These are phyloP conservation scores for Citrus sinensis DNA, from an alignment of 345 rosid species.

Conservation along the genomic window DNA sequence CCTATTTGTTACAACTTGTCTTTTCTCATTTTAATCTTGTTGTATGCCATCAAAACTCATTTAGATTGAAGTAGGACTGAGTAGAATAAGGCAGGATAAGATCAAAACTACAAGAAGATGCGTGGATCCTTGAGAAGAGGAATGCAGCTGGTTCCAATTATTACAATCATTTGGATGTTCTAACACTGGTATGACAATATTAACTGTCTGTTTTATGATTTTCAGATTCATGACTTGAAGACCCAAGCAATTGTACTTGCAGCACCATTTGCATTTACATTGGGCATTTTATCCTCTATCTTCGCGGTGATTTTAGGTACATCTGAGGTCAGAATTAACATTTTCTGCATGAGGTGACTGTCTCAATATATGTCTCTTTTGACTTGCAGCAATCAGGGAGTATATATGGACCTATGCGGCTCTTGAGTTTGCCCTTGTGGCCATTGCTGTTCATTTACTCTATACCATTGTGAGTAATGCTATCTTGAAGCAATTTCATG, in stretches of 20 bases:
- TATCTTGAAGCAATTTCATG: not conserved
- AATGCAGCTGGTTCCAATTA: not conserved
- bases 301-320: constrained; percentile 78
- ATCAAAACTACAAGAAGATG: not conserved
- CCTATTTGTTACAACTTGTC: not conserved
- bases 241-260: constrained; percentile 65
- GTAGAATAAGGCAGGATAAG: not conserved
- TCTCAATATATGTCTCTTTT: constrained; percentile 2
- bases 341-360: not conserved
- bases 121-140: not conserved
- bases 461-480: constrained; percentile 54
- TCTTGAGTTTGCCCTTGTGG: constrained; percentile 80
- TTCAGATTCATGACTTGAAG: constrained; percentile 63
- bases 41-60: not conserved
- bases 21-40: not conserved
- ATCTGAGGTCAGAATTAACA: not conserved
- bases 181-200: constrained; percentile 4
- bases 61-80: not conserved
- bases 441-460: constrained; percentile 52
- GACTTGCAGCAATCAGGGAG: constrained; percentile 68
- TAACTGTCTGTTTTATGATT: constrained; percentile 3
- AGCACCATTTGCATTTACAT: constrained; percentile 79
- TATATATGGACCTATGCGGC: constrained; percentile 93
- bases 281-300: constrained; percentile 68
- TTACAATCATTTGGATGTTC: not conserved